A percentile compares a stretch with the other conserved stretches of the same genome.
phyloP scores from a whole-genome alignment of 257 asterid species.

The Solanum chiquidenum region DNA sequence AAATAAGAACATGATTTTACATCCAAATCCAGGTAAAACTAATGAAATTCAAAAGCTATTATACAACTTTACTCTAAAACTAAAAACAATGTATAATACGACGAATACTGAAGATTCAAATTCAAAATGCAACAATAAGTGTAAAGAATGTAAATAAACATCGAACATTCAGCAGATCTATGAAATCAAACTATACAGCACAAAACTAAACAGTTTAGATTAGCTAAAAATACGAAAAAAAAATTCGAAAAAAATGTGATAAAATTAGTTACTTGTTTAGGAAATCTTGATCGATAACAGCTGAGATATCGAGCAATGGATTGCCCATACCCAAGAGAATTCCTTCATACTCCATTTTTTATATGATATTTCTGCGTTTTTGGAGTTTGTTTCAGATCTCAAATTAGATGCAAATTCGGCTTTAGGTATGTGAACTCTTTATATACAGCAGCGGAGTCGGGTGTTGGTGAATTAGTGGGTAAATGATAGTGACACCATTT shows the following conservation, averaged over 20 bases:
- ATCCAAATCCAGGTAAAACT: background rate
- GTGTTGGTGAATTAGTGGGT: background rate
- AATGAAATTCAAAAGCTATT: background rate
- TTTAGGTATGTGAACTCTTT: background rate
- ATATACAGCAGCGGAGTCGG: background rate
- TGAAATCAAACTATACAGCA: background rate
- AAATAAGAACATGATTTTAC: background rate
- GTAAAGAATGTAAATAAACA: background rate
- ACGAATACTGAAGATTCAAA: background rate
- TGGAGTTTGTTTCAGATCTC: background rate
- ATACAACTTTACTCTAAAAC: background rate
- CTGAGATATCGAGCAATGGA: slow-evolving; percentile 72
- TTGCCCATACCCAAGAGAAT: slow-evolving; percentile 91
- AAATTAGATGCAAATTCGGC: background rate
- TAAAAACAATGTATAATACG: background rate
- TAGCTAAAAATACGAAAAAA: background rate
- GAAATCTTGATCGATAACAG: slow-evolving; percentile 81
- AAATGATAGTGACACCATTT: background rate
- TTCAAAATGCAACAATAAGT: background rate
- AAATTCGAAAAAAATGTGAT: background rate
- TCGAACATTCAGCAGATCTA: background rate
- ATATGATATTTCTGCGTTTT: background rate
- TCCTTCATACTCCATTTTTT: slow-evolving; percentile 53
- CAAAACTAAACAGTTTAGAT: background rate
- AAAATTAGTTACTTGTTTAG: slow-evolving; percentile 44